These are phyloP conservation scores for Microdochium bolleyi DNA, from an alignment of 2,329 filamentous ascomycete genomes.

Conservation along the genomic window DNA sequence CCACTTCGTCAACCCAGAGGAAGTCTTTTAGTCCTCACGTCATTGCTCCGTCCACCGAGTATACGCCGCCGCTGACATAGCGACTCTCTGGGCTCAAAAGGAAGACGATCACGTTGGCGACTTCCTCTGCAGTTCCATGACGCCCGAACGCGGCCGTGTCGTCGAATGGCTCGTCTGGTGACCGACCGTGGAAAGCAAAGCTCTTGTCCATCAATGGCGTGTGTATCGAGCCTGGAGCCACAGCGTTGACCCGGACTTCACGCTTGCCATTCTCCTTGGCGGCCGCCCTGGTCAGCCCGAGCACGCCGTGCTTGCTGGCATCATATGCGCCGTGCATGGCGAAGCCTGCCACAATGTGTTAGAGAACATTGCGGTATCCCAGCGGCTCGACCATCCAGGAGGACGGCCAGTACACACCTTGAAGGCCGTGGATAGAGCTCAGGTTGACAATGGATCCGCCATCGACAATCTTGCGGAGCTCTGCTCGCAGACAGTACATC, in stretches of 20 bases:
- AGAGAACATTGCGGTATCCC: background rate
- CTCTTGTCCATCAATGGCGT: constrained; percentile 40
- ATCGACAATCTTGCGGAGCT: constrained; percentile 33
- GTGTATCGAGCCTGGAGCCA: constrained; percentile 39
- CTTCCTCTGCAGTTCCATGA: constrained; percentile 37
- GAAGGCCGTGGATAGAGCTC: constrained; percentile 41
- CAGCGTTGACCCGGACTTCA: constrained; percentile 37
- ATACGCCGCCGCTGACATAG: constrained; percentile 36
- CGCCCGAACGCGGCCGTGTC: constrained; percentile 33
- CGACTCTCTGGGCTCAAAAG: constrained; percentile 36
- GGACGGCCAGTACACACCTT: constrained; percentile 25
- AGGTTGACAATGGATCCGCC: constrained; percentile 53
- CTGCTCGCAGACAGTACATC: constrained; percentile 40
- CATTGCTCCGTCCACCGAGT: constrained; percentile 35
- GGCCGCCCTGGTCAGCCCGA: constrained; percentile 18
- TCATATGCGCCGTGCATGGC: constrained; percentile 15
- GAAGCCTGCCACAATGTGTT: background rate
- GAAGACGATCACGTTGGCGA: constrained; percentile 36
- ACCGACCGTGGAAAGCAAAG: constrained; percentile 25
- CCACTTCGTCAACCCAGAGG: constrained; percentile 68
- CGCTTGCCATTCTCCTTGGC: constrained; percentile 23
- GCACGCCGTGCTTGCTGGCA: constrained; percentile 21
- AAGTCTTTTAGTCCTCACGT: constrained; percentile 61
- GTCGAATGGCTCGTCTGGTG: constrained; percentile 29
- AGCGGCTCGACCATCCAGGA: constrained; percentile 2